Base-by-base conservation (phyloP, 1,284 basidiomycete species). In the Puccinia polysora region DNA sequence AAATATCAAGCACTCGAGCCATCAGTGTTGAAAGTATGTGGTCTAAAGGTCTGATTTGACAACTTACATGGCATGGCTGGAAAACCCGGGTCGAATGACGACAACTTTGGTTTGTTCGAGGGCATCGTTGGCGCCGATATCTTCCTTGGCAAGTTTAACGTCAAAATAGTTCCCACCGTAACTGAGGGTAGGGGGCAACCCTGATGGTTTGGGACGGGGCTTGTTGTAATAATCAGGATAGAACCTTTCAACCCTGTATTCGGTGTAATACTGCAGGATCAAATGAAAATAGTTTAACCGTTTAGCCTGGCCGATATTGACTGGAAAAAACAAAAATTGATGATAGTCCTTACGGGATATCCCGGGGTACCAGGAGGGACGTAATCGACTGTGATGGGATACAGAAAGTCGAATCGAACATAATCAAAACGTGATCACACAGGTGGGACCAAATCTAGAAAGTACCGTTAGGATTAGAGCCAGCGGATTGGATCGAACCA, bases 101-200 rank as follows among this genome's bases (percentile, higher is more conserved):
- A 87, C 86, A 20, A 94, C 88, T 23, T 86, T 88, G 49, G 92
- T 89, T 76, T 87, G 87, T 71, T 86, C 85, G 14, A 84, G 78
- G 70, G 80, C 81, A 73, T 77, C 75, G n/a, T 74, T 71, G 25
- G 74, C 55, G 45, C 76, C 76, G 78, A 80, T 79, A 75, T 73
- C 78, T 36, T 74, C 70, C 28, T 75, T 75, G 53, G 84, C 82
- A n/a, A 91, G 81, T 18, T 83, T 81, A 52, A 95, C 81, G 79
- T 90, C 84, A 81, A 97, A 97, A 52, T 84, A 82, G 60, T 82
- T 76, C 25, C 95, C 96, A 73, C 96, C 95, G 79, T 97, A 97
- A 0, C 85, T 83, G 68, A 97, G 82, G 0, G 81, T 86, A 40
- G 79, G 81, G 0, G 93, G 93, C 12, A 93, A 82, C 36, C 89